phyloP scores from a whole-genome alignment of 257 asterid species.

The Vinca minor region DNA sequence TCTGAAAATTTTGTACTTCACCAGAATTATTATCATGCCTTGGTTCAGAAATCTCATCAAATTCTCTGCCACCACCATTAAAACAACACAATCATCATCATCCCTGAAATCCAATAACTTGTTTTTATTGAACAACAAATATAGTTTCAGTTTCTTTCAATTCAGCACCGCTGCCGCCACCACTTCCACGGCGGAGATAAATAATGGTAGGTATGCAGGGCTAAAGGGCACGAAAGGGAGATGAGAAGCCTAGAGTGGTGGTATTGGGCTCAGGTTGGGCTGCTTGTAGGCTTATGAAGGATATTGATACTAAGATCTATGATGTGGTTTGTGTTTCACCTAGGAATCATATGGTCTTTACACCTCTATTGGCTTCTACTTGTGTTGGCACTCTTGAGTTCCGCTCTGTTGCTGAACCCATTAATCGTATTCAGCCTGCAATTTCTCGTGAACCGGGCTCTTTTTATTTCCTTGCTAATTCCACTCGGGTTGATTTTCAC shows the following conservation, averaged over 20 bases:
- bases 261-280: conserved; percentile 98
- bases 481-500: conserved; percentile 58
- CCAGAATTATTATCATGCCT: conserved; percentile 65
- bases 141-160: conserved; percentile 9
- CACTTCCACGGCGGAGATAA: neutral
- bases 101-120: conserved; percentile 12
- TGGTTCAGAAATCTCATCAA: conserved; percentile 68
- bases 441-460: conserved; percentile 84
- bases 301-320: conserved; percentile 53
- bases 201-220: conserved; percentile 27
- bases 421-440: conserved; percentile 91
- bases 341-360: conserved; percentile 94
- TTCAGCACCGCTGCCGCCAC: conserved; percentile 37
- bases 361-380: conserved; percentile 94
- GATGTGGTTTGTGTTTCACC: conserved; percentile 91
- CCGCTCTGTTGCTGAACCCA: conserved; percentile 96
- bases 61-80: conserved; percentile 32
- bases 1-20: neutral
- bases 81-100: conserved; percentile 15
- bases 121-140: conserved; percentile 30
- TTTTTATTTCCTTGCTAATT: conserved; percentile 78
- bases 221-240: conserved; percentile 59
- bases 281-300: conserved; percentile 89
- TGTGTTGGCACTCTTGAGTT: conserved; percentile 98
- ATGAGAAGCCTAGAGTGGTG: conserved; percentile 84